phyloP scores from a whole-genome alignment of 2,329 filamentous ascomycete species.

The Scedosporium minutisporum region DNA sequence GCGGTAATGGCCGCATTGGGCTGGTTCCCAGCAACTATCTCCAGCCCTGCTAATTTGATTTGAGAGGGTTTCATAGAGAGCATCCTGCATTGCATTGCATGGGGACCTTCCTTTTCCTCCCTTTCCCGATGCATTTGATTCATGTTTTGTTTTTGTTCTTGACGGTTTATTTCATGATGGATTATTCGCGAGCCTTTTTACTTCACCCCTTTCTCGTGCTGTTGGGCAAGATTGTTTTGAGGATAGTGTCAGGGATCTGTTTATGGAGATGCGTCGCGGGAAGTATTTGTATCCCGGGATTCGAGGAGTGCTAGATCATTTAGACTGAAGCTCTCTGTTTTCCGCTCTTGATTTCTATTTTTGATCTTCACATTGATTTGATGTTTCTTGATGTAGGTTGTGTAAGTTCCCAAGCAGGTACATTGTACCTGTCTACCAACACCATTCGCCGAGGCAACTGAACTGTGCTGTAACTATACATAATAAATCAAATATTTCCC shows the following conservation, averaged over 20 bases:
- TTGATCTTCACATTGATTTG: not conserved
- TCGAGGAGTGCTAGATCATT: not conserved
- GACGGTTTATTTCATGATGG: not conserved
- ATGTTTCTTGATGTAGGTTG: too few species aligned
- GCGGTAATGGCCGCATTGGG: constrained; percentile 48
- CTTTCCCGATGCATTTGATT: not conserved
- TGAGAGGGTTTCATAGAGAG: not conserved
- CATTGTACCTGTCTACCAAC: too few species aligned
- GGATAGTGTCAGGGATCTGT: not conserved
- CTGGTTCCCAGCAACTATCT: constrained; percentile 62
- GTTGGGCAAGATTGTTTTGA: not conserved
- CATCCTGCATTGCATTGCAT: not conserved
- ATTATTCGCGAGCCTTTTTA: not conserved
- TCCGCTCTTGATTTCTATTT: not conserved
- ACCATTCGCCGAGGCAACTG: too few species aligned
- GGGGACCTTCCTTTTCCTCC: not conserved
- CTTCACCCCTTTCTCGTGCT: not conserved
- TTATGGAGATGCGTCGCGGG: not conserved
- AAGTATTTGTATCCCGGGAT: not conserved
- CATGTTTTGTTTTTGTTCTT: not conserved
- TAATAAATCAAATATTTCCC: too few species aligned
- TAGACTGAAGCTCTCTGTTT: not conserved
- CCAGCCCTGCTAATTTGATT: constrained; percentile 34
- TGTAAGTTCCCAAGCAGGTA: not conserved
- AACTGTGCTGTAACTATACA: too few species aligned